These are phyloP conservation scores for Cercophora scortea DNA, from an alignment of 495 filamentous ascomycete species.

Conservation along the genomic window DNA sequence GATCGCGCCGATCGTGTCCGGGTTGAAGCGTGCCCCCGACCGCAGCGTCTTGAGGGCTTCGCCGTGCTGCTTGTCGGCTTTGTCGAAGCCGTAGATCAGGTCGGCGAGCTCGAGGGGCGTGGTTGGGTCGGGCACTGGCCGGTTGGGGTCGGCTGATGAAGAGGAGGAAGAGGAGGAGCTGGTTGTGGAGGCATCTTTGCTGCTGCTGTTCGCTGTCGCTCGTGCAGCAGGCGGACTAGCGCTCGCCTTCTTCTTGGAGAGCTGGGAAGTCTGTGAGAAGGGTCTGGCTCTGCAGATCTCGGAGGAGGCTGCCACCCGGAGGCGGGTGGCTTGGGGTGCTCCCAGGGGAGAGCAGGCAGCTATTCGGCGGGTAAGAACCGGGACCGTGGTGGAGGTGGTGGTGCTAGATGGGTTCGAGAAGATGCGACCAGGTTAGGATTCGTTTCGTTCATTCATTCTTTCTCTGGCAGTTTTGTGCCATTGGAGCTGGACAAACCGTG, in stretches of 20 bases:
- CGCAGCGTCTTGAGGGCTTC: slow-evolving; percentile 57
- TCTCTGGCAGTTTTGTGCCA: not conserved
- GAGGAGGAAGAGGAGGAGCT: not conserved
- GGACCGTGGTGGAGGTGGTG: too few species aligned
- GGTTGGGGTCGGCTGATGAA: slow-evolving; percentile 1
- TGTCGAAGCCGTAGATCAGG: slow-evolving; percentile 52
- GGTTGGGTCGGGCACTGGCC: slow-evolving; percentile 21
- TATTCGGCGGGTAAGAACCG: too few species aligned
- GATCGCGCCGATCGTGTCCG: slow-evolving; percentile 56
- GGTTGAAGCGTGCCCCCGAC: slow-evolving; percentile 54
- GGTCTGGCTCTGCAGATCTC: not conserved
- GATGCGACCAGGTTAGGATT: too few species aligned
- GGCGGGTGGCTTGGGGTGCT: too few species aligned
- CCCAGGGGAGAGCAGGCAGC: too few species aligned
- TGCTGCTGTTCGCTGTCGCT: not conserved
- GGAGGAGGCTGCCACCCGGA: too few species aligned
- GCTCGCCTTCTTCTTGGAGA: slow-evolving; percentile 5
- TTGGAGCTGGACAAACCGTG: slow-evolving; percentile 4
- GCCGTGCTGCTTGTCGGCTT: slow-evolving; percentile 47
- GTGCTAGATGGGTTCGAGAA: too few species aligned
- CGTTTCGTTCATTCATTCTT: too few species aligned
- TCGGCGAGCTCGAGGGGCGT: slow-evolving; percentile 64
- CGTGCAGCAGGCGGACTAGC: not conserved
- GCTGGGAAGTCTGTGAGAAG: slow-evolving; percentile 5
- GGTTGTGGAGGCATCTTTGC: not conserved